These are phyloP conservation scores for Thermochaetoides thermophila DNA, from an alignment of 495 filamentous ascomycete genomes.

Conservation along the genomic window DNA sequence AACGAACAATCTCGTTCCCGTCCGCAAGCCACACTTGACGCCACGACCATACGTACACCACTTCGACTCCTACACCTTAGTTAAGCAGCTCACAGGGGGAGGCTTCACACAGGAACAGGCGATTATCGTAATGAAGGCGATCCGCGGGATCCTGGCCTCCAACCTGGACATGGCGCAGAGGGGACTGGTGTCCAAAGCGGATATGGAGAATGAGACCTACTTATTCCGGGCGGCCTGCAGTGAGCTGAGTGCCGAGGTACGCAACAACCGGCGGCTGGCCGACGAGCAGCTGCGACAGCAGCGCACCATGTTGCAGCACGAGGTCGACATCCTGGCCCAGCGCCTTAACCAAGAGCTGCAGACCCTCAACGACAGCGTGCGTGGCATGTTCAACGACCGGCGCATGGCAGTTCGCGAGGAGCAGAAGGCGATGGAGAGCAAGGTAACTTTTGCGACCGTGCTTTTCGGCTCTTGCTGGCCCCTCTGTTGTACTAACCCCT, in stretches of 20 bases:
- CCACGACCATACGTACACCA: constrained; percentile 64
- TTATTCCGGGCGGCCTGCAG: constrained; percentile 89
- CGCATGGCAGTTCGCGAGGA: constrained; percentile 82
- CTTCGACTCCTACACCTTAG: constrained; percentile 85
- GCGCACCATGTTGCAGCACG: constrained; percentile 72
- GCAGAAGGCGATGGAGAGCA: constrained; percentile 69
- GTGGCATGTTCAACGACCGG: constrained; percentile 90
- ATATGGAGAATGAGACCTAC: constrained; percentile 80
- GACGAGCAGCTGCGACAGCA: constrained; percentile 65
- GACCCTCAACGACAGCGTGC: constrained; percentile 74
- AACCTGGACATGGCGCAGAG: constrained; percentile 69
- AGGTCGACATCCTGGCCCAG: constrained; percentile 83
- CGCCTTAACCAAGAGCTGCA: constrained; percentile 63
- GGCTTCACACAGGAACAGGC: constrained; percentile 58
- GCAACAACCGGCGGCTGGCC: constrained; percentile 40
- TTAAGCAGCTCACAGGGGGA: constrained; percentile 53
- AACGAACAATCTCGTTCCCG: too few relatives aligned
- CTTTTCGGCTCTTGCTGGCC: too few relatives aligned
- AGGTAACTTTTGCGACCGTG: too few relatives aligned
- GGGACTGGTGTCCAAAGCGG: constrained; percentile 60
- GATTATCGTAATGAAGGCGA: constrained; percentile 74
- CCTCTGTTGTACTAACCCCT: too few relatives aligned
- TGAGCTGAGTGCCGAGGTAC: constrained; percentile 74
- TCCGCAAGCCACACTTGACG: too few relatives aligned
- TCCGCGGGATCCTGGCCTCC: constrained; percentile 55